A percentile compares a stretch with the other conserved stretches of the same genome.
Evolutionary conservation across 441 rosid species (phyloP).

Genomic region (Mallotus repandus): DNA sequence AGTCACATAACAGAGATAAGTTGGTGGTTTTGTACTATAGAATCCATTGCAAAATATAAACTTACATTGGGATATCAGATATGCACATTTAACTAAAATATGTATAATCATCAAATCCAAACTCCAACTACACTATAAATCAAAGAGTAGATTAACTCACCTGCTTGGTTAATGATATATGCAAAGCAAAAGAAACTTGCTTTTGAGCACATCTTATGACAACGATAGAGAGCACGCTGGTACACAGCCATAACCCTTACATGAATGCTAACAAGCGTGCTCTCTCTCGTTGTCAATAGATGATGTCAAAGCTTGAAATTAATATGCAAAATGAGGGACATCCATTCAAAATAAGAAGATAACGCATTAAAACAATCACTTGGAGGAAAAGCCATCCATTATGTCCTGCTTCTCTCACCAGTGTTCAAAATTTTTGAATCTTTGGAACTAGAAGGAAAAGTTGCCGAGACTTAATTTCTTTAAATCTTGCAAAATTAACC

Average conservation of each 20-base stretch:
- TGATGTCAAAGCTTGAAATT: conserved; percentile 20
- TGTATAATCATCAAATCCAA: not conserved
- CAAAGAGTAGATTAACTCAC: not conserved
- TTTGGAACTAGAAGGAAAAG: no score
- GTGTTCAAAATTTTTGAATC: no score
- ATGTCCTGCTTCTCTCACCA: no score
- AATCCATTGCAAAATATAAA: not conserved
- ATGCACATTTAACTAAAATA: not conserved
- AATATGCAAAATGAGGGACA: conserved; percentile 3
- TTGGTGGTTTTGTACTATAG: not conserved
- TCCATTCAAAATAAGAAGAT: not conserved
- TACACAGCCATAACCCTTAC: conserved; percentile 34
- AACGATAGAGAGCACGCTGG: conserved; percentile 51
- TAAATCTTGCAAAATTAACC: no score
- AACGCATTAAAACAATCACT: not conserved
- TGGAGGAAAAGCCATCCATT: not conserved
- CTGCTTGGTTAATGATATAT: not conserved
- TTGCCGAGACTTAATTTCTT: no score
- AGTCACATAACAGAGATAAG: not conserved
- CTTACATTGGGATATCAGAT: not conserved
- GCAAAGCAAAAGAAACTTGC: not conserved
- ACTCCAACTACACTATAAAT: not conserved
- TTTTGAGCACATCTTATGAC: conserved; percentile 34
- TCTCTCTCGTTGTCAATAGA: conserved; percentile 63
- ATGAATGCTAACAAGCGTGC: conserved; percentile 45